phyloP scores from a whole-genome alignment of 1,284 basidiomycete species.

The Cronartium quercuum region DNA sequence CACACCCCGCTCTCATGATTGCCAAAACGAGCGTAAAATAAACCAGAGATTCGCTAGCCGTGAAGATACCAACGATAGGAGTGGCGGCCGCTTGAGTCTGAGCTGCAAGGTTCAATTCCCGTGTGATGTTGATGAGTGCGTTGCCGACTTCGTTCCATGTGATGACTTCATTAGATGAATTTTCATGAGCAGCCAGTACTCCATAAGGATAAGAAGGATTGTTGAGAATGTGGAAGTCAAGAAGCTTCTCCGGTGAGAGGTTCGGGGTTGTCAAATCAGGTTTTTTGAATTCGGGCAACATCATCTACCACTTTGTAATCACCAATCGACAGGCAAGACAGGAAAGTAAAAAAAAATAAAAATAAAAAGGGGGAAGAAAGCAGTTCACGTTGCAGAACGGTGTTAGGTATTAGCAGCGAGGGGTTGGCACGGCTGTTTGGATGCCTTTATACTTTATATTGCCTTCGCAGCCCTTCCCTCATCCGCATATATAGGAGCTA shows the following conservation, averaged over 20 bases:
- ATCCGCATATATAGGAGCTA: too few species aligned
- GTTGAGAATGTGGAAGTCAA: not conserved
- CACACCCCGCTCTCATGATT: not conserved
- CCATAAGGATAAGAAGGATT: not conserved
- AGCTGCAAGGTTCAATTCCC: not conserved
- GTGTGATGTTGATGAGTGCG: not conserved
- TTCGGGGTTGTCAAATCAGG: not conserved
- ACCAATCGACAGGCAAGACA: too few species aligned
- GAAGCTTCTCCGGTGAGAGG: not conserved
- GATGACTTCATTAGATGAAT: not conserved
- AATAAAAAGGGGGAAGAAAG: too few species aligned
- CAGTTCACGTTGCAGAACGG: too few species aligned
- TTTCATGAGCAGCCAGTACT: not conserved
- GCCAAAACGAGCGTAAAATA: not conserved
- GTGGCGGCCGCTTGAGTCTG: not conserved
- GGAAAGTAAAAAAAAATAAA: too few species aligned
- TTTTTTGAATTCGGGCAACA: not conserved
- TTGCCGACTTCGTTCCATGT: not conserved
- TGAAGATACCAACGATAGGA: slow-evolving; percentile 1
- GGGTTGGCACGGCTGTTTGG: too few species aligned
- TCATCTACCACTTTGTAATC: too few species aligned
- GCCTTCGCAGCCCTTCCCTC: too few species aligned
- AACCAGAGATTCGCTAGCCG: not conserved
- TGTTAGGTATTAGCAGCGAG: too few species aligned
- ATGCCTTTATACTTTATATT: too few species aligned